Conservation (phyloP, 805 yeast species). For the Candida sakaeoensis region DNA sequence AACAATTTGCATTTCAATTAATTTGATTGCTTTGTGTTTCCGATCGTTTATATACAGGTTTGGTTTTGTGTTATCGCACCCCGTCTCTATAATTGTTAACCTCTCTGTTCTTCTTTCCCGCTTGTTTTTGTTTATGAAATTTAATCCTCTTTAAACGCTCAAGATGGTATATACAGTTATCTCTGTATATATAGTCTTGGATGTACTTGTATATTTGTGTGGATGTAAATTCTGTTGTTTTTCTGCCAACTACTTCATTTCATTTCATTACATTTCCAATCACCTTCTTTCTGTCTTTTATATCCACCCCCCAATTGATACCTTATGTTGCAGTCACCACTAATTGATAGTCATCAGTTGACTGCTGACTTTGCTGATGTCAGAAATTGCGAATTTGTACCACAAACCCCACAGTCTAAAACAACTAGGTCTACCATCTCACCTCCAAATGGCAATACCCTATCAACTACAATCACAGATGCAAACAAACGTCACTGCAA, state of each 20-base stretch:
- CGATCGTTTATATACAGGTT: too few species aligned
- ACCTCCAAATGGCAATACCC: not conserved
- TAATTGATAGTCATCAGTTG: not conserved
- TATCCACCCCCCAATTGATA: not conserved
- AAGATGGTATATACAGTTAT: too few species aligned
- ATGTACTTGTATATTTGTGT: not conserved
- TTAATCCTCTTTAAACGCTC: too few species aligned
- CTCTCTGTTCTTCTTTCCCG: too few species aligned
- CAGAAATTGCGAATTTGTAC: not conserved
- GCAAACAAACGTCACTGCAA: not conserved
- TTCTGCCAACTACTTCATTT: not conserved
- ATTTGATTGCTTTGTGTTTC: too few species aligned
- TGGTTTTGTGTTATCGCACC: too few species aligned
- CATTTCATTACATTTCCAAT: too few species aligned
- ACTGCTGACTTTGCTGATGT: not conserved
- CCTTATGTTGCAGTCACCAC: conserved; percentile 6
- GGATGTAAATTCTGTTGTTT: not conserved
- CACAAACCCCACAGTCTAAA: not conserved
- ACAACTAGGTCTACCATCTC: not conserved
- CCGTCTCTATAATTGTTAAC: too few species aligned
- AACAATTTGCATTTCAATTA: too few species aligned
- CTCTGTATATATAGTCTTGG: not conserved
- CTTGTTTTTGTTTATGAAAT: too few species aligned
- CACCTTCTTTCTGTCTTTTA: not conserved
- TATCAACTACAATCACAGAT: not conserved